Evolutionary conservation across 2,329 filamentous ascomycete species (phyloP).

Genomic region (Alternaria infectoria): DNA sequence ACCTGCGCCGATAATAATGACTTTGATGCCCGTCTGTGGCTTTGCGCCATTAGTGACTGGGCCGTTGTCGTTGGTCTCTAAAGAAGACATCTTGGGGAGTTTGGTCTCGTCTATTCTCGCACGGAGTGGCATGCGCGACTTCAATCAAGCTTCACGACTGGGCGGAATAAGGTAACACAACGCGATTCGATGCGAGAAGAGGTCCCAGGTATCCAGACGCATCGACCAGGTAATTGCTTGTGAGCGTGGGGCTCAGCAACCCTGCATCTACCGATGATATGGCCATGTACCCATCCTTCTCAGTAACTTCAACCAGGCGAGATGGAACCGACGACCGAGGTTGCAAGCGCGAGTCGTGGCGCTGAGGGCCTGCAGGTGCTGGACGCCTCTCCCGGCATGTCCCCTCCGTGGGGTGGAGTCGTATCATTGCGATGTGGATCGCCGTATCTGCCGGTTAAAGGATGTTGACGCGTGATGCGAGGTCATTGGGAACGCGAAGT

Average conservation of each 20-base stretch:
- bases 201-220: neutral
- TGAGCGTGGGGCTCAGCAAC: constrained; percentile 18
- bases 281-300: neutral
- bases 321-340: constrained; percentile 11
- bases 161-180: neutral
- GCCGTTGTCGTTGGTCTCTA: constrained; percentile 7
- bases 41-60: constrained; percentile 11
- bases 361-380: constrained; percentile 1
- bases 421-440: constrained; percentile 6
- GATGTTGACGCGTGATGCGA: constrained; percentile 15
- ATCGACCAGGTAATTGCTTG: constrained; percentile 5
- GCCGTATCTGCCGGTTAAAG: constrained; percentile 23
- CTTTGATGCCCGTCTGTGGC: constrained; percentile 58
- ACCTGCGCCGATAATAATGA: constrained; percentile 58
- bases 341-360: neutral
- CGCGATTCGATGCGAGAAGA: constrained; percentile 1
- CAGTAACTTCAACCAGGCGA: constrained; percentile 14
- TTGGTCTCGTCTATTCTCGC: constrained; percentile 23
- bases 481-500: constrained; percentile 3
- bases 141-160: neutral
- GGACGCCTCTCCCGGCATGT: constrained; percentile 6
- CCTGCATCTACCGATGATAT: constrained; percentile 9
- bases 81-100: constrained; percentile 30
- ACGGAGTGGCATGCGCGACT: constrained; percentile 25
- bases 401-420: neutral